Conservation (phyloP, 176 grass and related monocot genomes). For the Bonia amplexicaulis region DNA sequence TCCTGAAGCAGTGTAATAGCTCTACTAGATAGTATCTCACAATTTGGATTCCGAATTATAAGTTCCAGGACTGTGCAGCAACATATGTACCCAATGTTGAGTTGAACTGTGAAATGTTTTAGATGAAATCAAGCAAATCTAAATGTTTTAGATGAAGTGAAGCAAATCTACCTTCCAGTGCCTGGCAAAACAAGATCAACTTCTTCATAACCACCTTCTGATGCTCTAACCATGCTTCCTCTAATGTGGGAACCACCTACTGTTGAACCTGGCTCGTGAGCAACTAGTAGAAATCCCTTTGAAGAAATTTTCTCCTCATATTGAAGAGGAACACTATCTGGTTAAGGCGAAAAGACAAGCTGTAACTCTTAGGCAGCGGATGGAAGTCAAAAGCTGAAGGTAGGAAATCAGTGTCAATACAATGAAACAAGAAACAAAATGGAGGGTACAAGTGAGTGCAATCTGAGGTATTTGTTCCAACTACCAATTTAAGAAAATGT, state of each 20-base stretch:
- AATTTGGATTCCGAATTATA: not conserved
- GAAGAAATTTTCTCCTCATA: conserved; percentile 49
- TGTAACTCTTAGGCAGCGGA: not conserved
- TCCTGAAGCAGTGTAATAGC: not conserved
- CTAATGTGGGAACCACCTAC: conserved; percentile 88
- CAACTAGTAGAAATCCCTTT: conserved; percentile 78
- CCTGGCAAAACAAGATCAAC: conserved; percentile 91
- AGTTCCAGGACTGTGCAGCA: not conserved
- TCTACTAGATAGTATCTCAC: not conserved
- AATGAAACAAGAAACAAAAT: not conserved
- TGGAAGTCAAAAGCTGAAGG: not conserved
- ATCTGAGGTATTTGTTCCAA: not conserved
- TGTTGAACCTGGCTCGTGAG: conserved; percentile 83
- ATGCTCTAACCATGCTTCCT: conserved; percentile 95
- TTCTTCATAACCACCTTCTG: conserved; percentile 89
- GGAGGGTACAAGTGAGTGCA: not conserved
- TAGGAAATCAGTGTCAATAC: not conserved
- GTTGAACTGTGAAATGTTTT: conserved; percentile 7
- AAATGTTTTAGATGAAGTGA: conserved; percentile 4
- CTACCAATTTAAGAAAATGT: not conserved
- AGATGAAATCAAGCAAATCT: not conserved
- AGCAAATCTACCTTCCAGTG: conserved; percentile 57
- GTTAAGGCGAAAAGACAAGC: conserved; percentile 3
- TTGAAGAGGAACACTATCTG: conserved; percentile 43
- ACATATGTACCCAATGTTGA: not conserved